phyloP scores from a whole-genome alignment of 179 eudicot genomes.

The Carnegiea gigantea region DNA sequence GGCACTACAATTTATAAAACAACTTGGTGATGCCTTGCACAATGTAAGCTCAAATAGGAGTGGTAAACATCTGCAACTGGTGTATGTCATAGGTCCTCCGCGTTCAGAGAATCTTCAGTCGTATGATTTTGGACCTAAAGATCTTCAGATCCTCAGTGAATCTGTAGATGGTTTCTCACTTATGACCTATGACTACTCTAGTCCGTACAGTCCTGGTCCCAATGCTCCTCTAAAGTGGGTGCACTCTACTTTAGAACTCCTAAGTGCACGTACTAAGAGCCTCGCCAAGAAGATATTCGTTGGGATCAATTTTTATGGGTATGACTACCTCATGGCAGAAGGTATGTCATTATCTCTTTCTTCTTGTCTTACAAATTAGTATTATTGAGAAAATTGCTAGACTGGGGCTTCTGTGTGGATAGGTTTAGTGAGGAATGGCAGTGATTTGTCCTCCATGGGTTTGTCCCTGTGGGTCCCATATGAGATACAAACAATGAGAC shows the following conservation, averaged over 20 bases:
- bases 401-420: not conserved
- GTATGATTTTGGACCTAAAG: conserved; percentile 91
- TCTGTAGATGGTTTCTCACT: conserved; percentile 92
- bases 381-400: not conserved
- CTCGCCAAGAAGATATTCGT: conserved; percentile 67
- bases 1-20: conserved; percentile 78
- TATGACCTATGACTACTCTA: conserved; percentile 95
- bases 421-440: not conserved
- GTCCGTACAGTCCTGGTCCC: conserved; percentile 88
- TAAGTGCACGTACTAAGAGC: conserved; percentile 41
- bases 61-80: conserved; percentile 51
- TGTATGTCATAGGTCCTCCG: conserved; percentile 93
- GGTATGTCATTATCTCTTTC: conserved; percentile 43
- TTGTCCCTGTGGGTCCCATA: not conserved
- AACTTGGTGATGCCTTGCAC: conserved; percentile 83
- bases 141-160: conserved; percentile 62
- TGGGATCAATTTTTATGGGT: conserved; percentile 92
- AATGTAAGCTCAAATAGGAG: conserved; percentile 41
- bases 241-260: conserved; percentile 53
- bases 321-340: conserved; percentile 67
- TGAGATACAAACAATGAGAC: not conserved
- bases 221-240: conserved; percentile 96
- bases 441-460: not conserved
- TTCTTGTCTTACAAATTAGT: conserved; percentile 8
- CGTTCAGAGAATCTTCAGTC: conserved; percentile 58